Conservation (phyloP, 2,329 filamentous ascomycete species). For the Neospermospora avenae region DNA sequence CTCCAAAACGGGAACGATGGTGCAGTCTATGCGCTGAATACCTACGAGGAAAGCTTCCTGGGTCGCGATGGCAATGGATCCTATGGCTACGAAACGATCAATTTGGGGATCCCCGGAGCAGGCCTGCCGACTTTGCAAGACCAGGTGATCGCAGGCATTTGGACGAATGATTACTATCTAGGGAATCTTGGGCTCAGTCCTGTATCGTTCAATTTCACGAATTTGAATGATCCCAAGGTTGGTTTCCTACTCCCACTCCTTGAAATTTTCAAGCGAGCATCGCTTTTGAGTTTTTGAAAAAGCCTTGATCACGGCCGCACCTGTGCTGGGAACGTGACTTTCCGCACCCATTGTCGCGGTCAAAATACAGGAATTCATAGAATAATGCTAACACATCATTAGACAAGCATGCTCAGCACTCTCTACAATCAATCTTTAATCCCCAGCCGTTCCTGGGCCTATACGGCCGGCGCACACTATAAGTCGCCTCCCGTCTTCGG, state of each 20-base stretch:
- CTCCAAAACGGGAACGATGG: background rate
- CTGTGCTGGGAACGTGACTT: too few species aligned
- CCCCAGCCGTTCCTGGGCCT: constrained; percentile 41
- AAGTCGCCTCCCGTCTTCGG: constrained; percentile 11
- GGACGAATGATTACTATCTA: constrained; percentile 26
- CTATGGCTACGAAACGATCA: constrained; percentile 25
- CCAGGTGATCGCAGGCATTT: constrained; percentile 18
- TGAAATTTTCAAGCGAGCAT: too few species aligned
- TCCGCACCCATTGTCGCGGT: too few species aligned
- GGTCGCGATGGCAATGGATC: constrained; percentile 19
- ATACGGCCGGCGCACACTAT: constrained; percentile 41
- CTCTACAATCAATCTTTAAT: constrained; percentile 37
- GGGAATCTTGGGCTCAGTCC: constrained; percentile 40
- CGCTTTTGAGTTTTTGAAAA: too few species aligned
- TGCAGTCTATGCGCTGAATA: background rate
- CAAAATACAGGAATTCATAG: too few species aligned
- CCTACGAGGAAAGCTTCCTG: constrained; percentile 6
- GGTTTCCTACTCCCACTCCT: too few species aligned
- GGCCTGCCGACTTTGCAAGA: constrained; percentile 26
- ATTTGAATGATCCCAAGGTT: constrained; percentile 34
- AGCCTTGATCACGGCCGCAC: too few species aligned
- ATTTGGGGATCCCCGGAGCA: constrained; percentile 20
- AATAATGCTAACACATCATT: background rate
- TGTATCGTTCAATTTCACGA: constrained; percentile 38
- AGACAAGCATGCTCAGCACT: constrained; percentile 37